These are phyloP conservation scores for Sisymbrium irio DNA, from an alignment of 345 rosid species.

Conservation along the genomic window DNA sequence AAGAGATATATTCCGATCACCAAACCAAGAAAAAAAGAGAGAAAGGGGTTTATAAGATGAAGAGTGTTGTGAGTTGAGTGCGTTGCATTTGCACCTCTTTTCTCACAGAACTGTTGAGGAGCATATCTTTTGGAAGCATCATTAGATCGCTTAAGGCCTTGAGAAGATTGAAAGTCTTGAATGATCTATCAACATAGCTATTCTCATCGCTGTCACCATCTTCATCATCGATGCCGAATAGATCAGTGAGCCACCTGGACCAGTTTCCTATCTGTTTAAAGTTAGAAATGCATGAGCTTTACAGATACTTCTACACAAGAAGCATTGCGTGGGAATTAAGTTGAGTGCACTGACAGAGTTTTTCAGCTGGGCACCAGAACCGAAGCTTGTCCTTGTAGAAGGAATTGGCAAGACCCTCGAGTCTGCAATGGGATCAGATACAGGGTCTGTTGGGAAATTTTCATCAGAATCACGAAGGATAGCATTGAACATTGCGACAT, in stretches of 20 bases:
- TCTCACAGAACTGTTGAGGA: conserved; percentile 58
- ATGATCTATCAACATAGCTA: conserved; percentile 46
- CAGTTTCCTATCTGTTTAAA: conserved; percentile 83
- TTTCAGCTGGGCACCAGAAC: conserved; percentile 89
- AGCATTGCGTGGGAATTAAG: neutral
- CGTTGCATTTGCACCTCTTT: conserved; percentile 61
- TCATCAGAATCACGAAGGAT: conserved; percentile 87
- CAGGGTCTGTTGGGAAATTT: conserved; percentile 88
- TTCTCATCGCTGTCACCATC: conserved; percentile 43
- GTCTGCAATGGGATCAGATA: conserved; percentile 85
- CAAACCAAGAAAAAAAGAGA: neutral
- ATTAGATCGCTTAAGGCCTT: conserved; percentile 90
- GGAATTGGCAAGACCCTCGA: conserved; percentile 82
- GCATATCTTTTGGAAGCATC: conserved; percentile 99
- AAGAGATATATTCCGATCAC: neutral
- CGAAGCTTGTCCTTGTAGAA: conserved; percentile 73
- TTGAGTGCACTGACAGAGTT: conserved; percentile 48
- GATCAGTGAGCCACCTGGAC: conserved; percentile 91
- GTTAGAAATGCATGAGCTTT: conserved; percentile 16
- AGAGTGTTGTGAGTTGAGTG: neutral
- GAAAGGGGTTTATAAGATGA: neutral
- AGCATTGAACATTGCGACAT: conserved; percentile 97
- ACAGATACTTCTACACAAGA: neutral
- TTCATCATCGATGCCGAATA: conserved; percentile 75
- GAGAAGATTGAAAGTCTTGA: conserved; percentile 76